Evolutionary conservation across 441 rosid genomes (phyloP).

Genomic region (Eruca vesicaria): DNA sequence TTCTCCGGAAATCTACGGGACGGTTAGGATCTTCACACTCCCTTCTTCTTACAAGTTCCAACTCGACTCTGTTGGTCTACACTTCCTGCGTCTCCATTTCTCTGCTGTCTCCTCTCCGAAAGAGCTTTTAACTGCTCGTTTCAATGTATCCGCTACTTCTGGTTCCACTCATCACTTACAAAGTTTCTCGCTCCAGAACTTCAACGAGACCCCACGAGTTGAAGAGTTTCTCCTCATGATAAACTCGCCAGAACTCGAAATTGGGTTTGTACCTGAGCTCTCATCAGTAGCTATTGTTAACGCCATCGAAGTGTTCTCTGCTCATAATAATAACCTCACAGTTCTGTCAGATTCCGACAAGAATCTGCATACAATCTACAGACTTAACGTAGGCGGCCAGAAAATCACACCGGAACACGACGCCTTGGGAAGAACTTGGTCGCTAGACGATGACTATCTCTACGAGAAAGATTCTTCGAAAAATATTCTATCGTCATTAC

Average conservation of each 20-base stretch:
- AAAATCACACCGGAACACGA: constrained; percentile 13
- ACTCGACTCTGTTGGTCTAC: constrained; percentile 5
- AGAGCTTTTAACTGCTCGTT: constrained; percentile 35
- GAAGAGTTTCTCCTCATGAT: constrained; percentile 35
- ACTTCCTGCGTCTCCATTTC: constrained; percentile 46
- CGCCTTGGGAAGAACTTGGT: constrained; percentile 27
- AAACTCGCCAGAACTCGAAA: not conserved
- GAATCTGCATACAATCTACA: constrained; percentile 18
- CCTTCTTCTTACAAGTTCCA: constrained; percentile 33
- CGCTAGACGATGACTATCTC: constrained; percentile 17
- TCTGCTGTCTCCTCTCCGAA: constrained; percentile 22
- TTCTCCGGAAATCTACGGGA: constrained; percentile 17
- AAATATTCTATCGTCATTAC: not conserved
- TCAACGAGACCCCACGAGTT: constrained; percentile 12
- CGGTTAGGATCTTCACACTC: constrained; percentile 39
- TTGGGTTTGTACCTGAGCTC: constrained; percentile 5
- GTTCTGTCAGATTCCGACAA: not conserved
- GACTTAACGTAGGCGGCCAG: constrained; percentile 28
- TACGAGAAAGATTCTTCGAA: not conserved
- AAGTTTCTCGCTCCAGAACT: constrained; percentile 12
- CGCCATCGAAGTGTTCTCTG: constrained; percentile 34
- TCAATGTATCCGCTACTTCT: constrained; percentile 36
- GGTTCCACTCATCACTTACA: constrained; percentile 22
- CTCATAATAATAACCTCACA: not conserved
- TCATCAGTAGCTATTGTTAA: constrained; percentile 22